Base-by-base conservation (phyloP, 2,329 filamentous ascomycete genomes). In the Trichoderma sp. region DNA sequence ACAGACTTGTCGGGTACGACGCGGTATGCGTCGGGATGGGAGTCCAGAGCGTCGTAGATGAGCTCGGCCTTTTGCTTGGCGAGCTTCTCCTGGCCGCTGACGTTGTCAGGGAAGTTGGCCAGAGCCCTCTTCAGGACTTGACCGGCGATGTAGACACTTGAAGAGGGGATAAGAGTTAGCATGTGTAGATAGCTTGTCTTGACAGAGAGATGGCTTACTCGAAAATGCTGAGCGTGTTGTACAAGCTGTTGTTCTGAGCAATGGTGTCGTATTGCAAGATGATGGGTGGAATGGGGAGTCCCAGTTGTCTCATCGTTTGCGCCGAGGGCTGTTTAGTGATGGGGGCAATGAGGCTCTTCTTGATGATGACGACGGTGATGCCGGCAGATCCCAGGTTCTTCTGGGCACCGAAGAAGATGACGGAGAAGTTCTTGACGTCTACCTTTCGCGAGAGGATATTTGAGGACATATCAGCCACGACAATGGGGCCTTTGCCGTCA, bases 211-310 rank as follows among this genome's bases (percentile, higher is more conserved):
- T 39, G 4, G 82, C 87, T 78, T 81, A 90, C 88, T 89, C 95
- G 78, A 98, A 97, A 78, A 98, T 97, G 78, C 93, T 95, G 12
- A 98, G 85, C 0, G 95, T 98, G 83, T 98, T 98, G 85, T 98
- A 98, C 32, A 98, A 87, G 76, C 92, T 96, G 84, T 97, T 96
- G 84, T 97, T 97, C 86, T 97, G 97, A 53, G 93, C 91, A 75
- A 96, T 92, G 0, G 89, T 94, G 74, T 94, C 91, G 79, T 95
- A 98, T 74, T 93, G 89, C 62, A 98, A 84, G 57, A 98, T 88
- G 21, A 93, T 88, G 3, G 95, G 94, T 0, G 91, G 90, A 53
- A 96, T 88, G 1, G 93, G 90, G n/a, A 97, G 84, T 24, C 89
- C 90, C 11, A 98, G 88, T 73, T 90, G 86, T 72, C 94, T 88